Evolutionary conservation across 2,329 filamentous ascomycete genomes (phyloP).

Genomic region (Blastomyces silverae): DNA sequence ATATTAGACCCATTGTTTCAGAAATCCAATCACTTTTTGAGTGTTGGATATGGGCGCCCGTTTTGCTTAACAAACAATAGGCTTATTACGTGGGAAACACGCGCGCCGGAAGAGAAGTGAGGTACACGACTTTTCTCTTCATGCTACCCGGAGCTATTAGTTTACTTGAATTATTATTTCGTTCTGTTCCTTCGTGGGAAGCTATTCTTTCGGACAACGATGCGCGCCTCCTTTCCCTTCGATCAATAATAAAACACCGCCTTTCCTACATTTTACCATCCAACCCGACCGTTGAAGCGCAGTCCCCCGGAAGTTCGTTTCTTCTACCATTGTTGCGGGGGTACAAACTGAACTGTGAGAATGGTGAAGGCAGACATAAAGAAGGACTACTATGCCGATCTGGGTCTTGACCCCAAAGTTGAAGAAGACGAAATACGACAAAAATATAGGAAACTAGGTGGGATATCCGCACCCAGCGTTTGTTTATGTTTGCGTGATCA

Average conservation of each 20-base stretch:
- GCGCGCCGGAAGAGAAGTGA: background rate
- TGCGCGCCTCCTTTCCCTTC: background rate
- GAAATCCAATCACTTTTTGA: background rate
- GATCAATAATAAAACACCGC: background rate
- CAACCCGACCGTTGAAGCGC: background rate
- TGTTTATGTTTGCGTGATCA: background rate
- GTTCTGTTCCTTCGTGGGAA: background rate
- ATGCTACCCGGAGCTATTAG: background rate
- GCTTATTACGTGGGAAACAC: background rate
- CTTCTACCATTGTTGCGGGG: background rate
- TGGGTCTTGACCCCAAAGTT: conserved; percentile 63
- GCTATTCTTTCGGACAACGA: background rate
- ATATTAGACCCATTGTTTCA: background rate
- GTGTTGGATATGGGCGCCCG: background rate
- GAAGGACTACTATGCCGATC: conserved; percentile 78
- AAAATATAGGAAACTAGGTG: conserved; percentile 77
- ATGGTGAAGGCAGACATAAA: conserved; percentile 64
- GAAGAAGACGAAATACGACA: conserved; percentile 72
- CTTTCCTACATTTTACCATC: background rate
- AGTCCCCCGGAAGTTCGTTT: background rate
- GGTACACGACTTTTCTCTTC: background rate
- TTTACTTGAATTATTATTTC: background rate
- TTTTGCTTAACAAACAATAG: conserved; percentile 2
- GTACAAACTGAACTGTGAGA: conserved; percentile 28
- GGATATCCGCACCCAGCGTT: conserved; percentile 21